Evolutionary conservation across 225 moss, liverwort and hornwort genomes (phyloP).

Genomic region (Pseudoscleropodium purum): DNA sequence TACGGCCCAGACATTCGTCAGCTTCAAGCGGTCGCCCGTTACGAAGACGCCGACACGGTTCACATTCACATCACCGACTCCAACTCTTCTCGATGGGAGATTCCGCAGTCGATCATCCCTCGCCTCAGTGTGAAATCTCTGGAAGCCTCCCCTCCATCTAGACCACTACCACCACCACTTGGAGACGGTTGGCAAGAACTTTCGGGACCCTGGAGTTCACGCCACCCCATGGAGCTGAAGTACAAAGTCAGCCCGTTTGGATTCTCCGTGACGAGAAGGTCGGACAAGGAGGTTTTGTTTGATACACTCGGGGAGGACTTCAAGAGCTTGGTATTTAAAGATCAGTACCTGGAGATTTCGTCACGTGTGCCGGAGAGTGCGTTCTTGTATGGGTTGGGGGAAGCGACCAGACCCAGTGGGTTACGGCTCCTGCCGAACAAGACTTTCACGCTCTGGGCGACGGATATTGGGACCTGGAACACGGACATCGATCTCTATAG

Average conservation of each 20-base stretch:
- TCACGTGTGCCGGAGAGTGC: constrained; percentile 34
- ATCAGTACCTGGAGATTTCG: constrained; percentile 74
- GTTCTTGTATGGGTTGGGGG: constrained; percentile 63
- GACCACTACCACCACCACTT: not conserved
- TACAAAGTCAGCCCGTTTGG: constrained; percentile 60
- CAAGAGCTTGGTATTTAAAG: constrained; percentile 66
- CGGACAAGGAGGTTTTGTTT: constrained; percentile 57
- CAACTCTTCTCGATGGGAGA: constrained; percentile 19
- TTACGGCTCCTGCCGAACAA: constrained; percentile 37
- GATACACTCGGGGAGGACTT: constrained; percentile 25
- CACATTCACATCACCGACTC: constrained; percentile 33
- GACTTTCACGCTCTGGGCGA: constrained; percentile 61
- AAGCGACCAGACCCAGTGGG: constrained; percentile 53
- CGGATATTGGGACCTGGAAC: constrained; percentile 37
- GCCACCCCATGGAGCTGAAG: constrained; percentile 28
- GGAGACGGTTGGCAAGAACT: not conserved
- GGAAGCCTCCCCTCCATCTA: not conserved
- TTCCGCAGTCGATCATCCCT: constrained; percentile 17
- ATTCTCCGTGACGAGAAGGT: constrained; percentile 48
- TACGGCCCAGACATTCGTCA: constrained; percentile 23
- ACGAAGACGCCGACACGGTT: constrained; percentile 1
- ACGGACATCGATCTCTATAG: constrained; percentile 56
- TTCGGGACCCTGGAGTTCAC: not conserved
- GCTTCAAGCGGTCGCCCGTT: constrained; percentile 15
- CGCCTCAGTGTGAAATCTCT: not conserved